Evolutionary conservation across 192 early-diverging fungal species (phyloP).

Genomic region (Coemansia sp.): DNA sequence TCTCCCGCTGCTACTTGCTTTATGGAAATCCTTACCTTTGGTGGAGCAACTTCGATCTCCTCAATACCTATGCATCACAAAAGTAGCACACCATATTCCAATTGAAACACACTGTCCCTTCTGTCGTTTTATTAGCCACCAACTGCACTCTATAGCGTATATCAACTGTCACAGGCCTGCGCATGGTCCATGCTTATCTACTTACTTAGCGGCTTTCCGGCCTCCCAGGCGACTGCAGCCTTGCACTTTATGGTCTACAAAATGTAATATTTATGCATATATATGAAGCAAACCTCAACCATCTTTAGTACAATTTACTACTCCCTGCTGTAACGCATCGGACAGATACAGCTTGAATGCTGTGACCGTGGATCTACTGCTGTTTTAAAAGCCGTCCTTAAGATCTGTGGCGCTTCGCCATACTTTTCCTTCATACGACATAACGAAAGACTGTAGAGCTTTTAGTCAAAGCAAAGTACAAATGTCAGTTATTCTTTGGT

Average conservation of each 20-base stretch:
- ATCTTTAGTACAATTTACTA: not conserved
- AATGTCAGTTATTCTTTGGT: not conserved
- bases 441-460: not conserved
- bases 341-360: not conserved
- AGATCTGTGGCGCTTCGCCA: not conserved
- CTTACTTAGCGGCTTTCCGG: conserved; percentile 88
- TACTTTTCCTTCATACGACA: conserved; percentile 38
- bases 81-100: not conserved
- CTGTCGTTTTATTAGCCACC: not conserved
- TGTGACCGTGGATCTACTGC: not conserved
- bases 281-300: not conserved
- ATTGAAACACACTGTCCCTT: not conserved
- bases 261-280: not conserved
- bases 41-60: conserved; percentile 91
- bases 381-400: not conserved
- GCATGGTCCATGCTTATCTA: not conserved
- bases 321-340: not conserved
- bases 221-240: conserved; percentile 95
- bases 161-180: not conserved
- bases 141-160: not conserved
- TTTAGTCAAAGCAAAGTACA: not conserved
- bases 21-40: conserved; percentile 54
- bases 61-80: conserved; percentile 67
- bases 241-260: conserved; percentile 70
- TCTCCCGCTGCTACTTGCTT: not conserved